A percentile compares a stretch with the other conserved stretches of the same genome.
phyloP scores from a whole-genome alignment of 2,329 filamentous ascomycete species.

The Cephalotrichum gorgonifer region DNA sequence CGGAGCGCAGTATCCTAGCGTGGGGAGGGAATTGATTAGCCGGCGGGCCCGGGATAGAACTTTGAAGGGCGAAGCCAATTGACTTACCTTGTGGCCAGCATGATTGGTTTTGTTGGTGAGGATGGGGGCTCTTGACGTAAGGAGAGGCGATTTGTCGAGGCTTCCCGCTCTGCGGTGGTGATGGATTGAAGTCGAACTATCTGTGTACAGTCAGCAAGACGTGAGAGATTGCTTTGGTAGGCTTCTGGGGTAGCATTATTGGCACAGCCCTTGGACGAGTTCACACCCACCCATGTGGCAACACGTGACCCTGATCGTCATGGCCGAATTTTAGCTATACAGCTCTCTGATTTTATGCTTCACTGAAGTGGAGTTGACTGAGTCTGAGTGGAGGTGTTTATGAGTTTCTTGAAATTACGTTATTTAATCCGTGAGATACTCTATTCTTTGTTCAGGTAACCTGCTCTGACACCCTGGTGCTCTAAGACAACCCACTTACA shows the following conservation, averaged over 20 bases:
- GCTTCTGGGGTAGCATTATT: neutral
- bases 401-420: too few species aligned
- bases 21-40: neutral
- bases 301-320: neutral
- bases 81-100: conserved; percentile 5
- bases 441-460: too few species aligned
- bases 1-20: conserved; percentile 40
- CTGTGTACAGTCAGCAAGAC: conserved; percentile 4
- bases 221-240: neutral
- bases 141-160: neutral
- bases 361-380: too few species aligned
- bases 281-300: neutral
- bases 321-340: too few species aligned
- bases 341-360: too few species aligned
- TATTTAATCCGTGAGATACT: too few species aligned
- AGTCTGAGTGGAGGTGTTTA: too few species aligned
- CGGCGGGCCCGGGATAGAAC: too few species aligned
- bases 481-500: too few species aligned
- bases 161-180: neutral
- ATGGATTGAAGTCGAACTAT: neutral
- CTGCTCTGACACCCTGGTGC: too few species aligned
- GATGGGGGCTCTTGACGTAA: neutral
- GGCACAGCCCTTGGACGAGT: too few species aligned
- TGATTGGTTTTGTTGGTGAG: neutral
- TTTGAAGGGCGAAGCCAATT: neutral